A percentile compares a stretch with the other conserved stretches of the same genome.
phyloP scores from a whole-genome alignment of 306 rosid genomes.

The Acacia melanoxylon region DNA sequence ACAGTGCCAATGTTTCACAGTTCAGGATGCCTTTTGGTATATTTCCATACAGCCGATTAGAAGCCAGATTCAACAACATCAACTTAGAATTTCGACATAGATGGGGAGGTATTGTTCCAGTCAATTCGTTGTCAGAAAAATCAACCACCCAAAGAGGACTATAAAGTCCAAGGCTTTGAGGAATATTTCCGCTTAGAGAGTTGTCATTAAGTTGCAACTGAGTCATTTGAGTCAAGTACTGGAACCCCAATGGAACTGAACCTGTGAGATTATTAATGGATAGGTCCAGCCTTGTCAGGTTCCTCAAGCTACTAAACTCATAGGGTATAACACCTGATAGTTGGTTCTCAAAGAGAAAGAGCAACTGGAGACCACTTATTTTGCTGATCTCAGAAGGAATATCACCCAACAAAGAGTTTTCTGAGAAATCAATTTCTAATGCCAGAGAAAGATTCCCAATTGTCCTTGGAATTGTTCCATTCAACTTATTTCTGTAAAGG shows the following conservation, averaged over 20 bases:
- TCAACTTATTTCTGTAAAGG: conserved; percentile 72
- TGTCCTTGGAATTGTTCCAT: conserved; percentile 93
- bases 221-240: conserved; percentile 51
- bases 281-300: conserved; percentile 75
- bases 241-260: conserved; percentile 75
- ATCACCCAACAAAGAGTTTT: conserved; percentile 67
- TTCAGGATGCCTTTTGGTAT: conserved; percentile 69
- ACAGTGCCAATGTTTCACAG: conserved; percentile 63
- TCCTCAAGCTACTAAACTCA: conserved; percentile 64
- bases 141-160: conserved; percentile 96
- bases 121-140: conserved; percentile 67
- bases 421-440: conserved; percentile 77
- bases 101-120: conserved; percentile 75
- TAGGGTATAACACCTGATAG: conserved; percentile 81
- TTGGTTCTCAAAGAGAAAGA: conserved; percentile 85
- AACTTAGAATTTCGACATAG: conserved; percentile 67
- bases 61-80: conserved; percentile 66
- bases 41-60: conserved; percentile 64
- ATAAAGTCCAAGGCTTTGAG: conserved; percentile 61
- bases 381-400: conserved; percentile 78
- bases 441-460: conserved; percentile 81
- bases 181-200: conserved; percentile 73
- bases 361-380: conserved; percentile 60
- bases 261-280: conserved; percentile 84
- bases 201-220: conserved; percentile 87